Evolutionary conservation across 2,329 filamentous ascomycete species (phyloP).

Genomic region (Epichloe coenophiala): DNA sequence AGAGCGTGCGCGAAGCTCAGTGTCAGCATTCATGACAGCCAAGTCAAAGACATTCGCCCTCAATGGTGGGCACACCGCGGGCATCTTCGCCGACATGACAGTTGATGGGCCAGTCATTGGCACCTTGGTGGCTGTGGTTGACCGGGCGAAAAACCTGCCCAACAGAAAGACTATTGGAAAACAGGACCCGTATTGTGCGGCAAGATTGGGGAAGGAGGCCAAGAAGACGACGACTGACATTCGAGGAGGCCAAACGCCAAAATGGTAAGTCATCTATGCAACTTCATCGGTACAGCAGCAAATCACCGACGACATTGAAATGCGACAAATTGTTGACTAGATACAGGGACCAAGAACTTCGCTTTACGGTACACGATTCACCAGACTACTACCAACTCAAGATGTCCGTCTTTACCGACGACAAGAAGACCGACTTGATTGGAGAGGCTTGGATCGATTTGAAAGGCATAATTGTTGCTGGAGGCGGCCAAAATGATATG

Average conservation of each 20-base stretch:
- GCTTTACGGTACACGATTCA: slow-evolving; percentile 91
- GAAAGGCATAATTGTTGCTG: slow-evolving; percentile 63
- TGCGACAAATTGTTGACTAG: slow-evolving; percentile 6
- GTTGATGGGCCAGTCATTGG: slow-evolving; percentile 89
- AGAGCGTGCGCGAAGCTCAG: neutral
- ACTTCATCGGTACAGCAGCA: neutral
- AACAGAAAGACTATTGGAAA: slow-evolving; percentile 97
- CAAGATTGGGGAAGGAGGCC: slow-evolving; percentile 85
- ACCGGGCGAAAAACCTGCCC: slow-evolving; percentile 91
- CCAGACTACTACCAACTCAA: slow-evolving; percentile 94
- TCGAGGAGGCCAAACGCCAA: slow-evolving; percentile 86
- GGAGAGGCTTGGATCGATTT: slow-evolving; percentile 87
- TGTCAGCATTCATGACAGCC: slow-evolving; percentile 29
- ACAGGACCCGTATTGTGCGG: slow-evolving; percentile 94
- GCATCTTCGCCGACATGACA: slow-evolving; percentile 88
- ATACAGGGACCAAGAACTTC: slow-evolving; percentile 86
- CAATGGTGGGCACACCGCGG: slow-evolving; percentile 65
- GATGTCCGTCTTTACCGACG: slow-evolving; percentile 92
- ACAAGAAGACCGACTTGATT: slow-evolving; percentile 94
- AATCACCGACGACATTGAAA: neutral
- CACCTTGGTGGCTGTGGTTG: slow-evolving; percentile 81
- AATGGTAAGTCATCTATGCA: slow-evolving; percentile 51
- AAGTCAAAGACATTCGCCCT: slow-evolving; percentile 42
- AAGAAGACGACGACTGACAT: slow-evolving; percentile 94
- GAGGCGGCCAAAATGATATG: slow-evolving; percentile 84